These are phyloP conservation scores for Leccinum fibrillosum DNA, from an alignment of 768 basidiomycete species.

Conservation along the genomic window DNA sequence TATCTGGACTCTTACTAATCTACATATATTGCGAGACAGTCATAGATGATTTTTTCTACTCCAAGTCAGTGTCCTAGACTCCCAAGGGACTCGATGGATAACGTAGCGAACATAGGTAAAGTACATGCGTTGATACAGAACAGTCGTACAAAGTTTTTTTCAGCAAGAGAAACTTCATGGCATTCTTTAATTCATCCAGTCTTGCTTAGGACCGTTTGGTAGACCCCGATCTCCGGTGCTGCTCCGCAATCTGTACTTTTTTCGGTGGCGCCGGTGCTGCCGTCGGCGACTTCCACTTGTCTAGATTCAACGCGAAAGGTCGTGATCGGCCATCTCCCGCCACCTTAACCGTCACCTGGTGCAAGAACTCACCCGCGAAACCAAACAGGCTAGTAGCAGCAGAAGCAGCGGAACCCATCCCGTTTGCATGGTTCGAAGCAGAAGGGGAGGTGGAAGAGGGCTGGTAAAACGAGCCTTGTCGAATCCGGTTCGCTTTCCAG, in stretches of 20 bases:
- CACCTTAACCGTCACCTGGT: neutral
- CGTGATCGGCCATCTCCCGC: neutral
- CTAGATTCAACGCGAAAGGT: constrained; percentile 4
- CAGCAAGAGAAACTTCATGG: neutral
- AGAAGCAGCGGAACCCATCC: constrained; percentile 6
- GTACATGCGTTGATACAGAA: neutral
- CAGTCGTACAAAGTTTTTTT: neutral
- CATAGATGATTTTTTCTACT: neutral
- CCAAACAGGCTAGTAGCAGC: constrained; percentile 11
- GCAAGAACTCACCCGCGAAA: constrained; percentile 18
- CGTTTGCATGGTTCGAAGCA: constrained; percentile 9
- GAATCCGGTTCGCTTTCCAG: constrained; percentile 30
- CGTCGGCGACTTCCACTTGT: constrained; percentile 23
- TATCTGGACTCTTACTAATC: neutral
- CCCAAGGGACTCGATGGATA: neutral
- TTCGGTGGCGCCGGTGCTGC: constrained; percentile 12
- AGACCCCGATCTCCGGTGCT: constrained; percentile 2
- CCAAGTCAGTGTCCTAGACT: neutral
- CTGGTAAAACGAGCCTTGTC: constrained; percentile 30
- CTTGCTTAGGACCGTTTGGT: constrained; percentile 1
- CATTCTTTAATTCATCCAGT: neutral
- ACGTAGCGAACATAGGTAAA: neutral
- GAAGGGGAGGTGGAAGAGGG: constrained; percentile 10
- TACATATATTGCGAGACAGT: neutral
- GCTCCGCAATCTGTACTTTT: constrained; percentile 18